Percentiles rank a stretch among this genome's conserved stretches.
Evolutionary conservation across 2,329 filamentous ascomycete species (phyloP).

Genomic region (Ophiostoma piceae): DNA sequence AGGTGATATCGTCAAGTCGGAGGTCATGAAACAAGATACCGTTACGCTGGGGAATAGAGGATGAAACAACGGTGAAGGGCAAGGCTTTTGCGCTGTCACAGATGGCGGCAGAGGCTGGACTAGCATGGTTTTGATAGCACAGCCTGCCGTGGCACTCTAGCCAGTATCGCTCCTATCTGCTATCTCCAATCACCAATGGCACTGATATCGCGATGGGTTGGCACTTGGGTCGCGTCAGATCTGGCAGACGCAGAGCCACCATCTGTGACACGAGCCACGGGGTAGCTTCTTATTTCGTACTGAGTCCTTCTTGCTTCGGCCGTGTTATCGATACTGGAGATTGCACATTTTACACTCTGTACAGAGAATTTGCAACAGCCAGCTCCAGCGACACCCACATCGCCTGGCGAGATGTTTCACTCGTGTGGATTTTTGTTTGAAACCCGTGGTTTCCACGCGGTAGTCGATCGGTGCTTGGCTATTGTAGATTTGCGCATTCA

Average conservation of each 20-base stretch:
- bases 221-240: not conserved
- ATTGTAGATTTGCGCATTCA: not conserved
- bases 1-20: not conserved
- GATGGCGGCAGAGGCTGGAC: not conserved
- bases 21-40: not conserved
- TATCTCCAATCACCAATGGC: not conserved
- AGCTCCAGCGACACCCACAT: not conserved
- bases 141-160: not conserved
- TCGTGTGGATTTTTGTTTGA: slow-evolving; percentile 1
- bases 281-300: not conserved
- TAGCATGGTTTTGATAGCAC: not conserved
- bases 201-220: not conserved
- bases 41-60: not conserved
- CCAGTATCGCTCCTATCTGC: not conserved
- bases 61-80: slow-evolving; percentile 7
- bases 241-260: not conserved
- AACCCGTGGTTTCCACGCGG: slow-evolving; percentile 1
- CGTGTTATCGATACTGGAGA: not conserved
- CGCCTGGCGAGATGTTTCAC: slow-evolving; percentile 3
- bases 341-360: too few relatives aligned
- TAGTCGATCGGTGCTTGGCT: not conserved
- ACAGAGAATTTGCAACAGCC: not conserved
- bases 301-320: not conserved
- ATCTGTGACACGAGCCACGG: not conserved
- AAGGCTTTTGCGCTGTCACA: not conserved